Base-by-base conservation (phyloP, 1,284 basidiomycete genomes). In the Sporisorium sorghi region DNA sequence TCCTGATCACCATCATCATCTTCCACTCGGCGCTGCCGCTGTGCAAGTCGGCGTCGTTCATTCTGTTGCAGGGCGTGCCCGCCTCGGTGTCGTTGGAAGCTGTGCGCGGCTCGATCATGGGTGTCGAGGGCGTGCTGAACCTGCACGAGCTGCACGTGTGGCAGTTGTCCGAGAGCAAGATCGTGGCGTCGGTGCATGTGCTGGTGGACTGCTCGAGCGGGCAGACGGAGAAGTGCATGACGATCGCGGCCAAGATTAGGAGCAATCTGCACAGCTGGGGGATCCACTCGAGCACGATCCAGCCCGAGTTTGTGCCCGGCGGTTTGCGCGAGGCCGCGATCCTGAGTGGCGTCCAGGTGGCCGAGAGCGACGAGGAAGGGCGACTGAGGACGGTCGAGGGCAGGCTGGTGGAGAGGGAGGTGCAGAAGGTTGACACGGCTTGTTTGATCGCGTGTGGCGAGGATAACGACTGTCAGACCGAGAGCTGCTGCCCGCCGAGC, bases 1-100 rank as follows among this genome's bases (percentile, higher is more conserved):
- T 99, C 81, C 87, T 98, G 58, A 99, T 99, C 86, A 96, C 97
- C 8, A 88, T 90, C 66, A 98, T 99, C 85, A 99, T 99, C 76
- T 97, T 98, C 87, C 93, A 92, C 11, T 95, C 93, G 53, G 94
- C 97, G 2, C 84, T 99, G 44, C 97, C 97, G 9, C 88, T 99
- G 24, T 95, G 97, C 76, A 92, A 91, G 85, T 94, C 93, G 74
- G 93, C 96, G 5, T 94, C 94, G 12, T 95, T 93, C 86, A 98
- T 99, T 83, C 87, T 99, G n/a, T 87, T 99, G 8, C 97, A 99
- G 86, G 96, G 93, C 44, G 96, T 98, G 2, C 97, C 97, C 0
- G 87, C 91, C 0, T 91, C 91, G 11, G 89, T 99, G 17, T 94
- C 93, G 5, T 88, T 99, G 35, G 93, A 96, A 24, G 90, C 90